Conservation (phyloP, 1,284 basidiomycete species). For the Inonotus obliquus region DNA sequence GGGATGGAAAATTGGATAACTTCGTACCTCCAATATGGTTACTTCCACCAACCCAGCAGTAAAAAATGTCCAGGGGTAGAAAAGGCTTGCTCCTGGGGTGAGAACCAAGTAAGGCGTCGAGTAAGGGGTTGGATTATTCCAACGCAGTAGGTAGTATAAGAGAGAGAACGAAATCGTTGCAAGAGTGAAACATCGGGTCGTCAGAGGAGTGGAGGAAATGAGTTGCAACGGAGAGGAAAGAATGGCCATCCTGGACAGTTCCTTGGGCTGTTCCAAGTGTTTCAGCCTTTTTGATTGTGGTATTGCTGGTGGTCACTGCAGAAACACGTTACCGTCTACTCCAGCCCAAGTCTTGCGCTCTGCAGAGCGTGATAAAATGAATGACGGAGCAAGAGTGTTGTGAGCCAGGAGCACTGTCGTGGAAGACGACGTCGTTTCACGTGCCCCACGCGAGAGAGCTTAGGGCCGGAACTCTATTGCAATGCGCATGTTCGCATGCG, state of each 20-base stretch:
- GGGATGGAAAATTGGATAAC: neutral
- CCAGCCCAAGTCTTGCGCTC: neutral
- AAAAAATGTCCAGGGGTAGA: conserved; percentile 91
- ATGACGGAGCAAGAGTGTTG: neutral
- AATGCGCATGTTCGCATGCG: neutral
- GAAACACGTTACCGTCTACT: neutral
- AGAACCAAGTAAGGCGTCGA: conserved; percentile 76
- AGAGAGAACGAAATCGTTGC: conserved; percentile 62
- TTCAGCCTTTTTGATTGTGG: neutral
- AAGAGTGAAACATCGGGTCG: conserved; percentile 74
- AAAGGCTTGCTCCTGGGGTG: conserved; percentile 78
- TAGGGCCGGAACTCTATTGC: neutral
- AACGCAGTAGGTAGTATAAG: conserved; percentile 60
- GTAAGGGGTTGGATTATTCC: conserved; percentile 38
- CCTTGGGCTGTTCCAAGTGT: neutral
- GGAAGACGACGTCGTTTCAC: neutral
- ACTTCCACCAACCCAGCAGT: conserved; percentile 87
- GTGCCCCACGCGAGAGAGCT: neutral
- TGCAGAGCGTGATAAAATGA: neutral
- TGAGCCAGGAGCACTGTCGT: no score
- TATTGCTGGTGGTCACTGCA: neutral
- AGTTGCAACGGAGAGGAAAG: conserved; percentile 66
- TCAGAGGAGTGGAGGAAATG: conserved; percentile 68
- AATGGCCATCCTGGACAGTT: conserved; percentile 54
- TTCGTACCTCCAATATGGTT: conserved; percentile 74